Base-by-base conservation (phyloP, 495 filamentous ascomycete genomes). In the Alectoria sarmentosa region DNA sequence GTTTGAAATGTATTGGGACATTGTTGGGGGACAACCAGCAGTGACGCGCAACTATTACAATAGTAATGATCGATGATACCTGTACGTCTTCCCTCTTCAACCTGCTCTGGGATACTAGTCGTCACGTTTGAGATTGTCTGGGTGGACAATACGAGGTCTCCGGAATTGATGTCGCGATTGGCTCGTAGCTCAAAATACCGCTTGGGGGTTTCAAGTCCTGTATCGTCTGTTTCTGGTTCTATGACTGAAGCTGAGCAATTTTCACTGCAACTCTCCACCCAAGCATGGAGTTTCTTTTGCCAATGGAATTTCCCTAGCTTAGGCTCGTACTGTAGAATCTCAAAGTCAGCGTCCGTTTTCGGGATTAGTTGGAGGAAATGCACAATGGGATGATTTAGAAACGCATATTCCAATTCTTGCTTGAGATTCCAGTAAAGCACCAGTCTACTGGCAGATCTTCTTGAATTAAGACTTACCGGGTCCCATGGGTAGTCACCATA, bases 21-120 rank as follows among this genome's bases (percentile, higher is more conserved):
- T 28, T 21, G 0, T 38, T 7, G 8, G 4, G 61, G 44, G 6
- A 44, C 38, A 17, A 6, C 23, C 39, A 65, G 19, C 17, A 65
- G 37, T 1, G 62, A 21, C 11, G 62, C 62, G 26, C 62, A 59
- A 11, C 34, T 36, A 32, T 65, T 56, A 15, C 62, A 65, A 38
- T 59, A 59, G 38, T 19, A 49, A 17, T 26, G 23, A 4, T 49
- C 4, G 32, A n/a, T 21, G 15, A 11, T 13, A 10, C 44, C 55
- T 2, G 28, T 15, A 37, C 17, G 21, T 21, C 42, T 56, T 15
- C 15, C 37, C 6, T 26, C 54, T 28, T 59, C 13, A 6, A 65
- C n/a, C 4, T 49, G 4, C 39, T 65, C 36, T 1, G 62, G 62
- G 14, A 56, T 58, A 55, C 62, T 44, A 1, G 64, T 66, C 0